Percentiles rank a stretch among this genome's conserved stretches.
Evolutionary conservation across 352 stramenopile species (phyloP).

Genomic region (Phytopythium cucurbitacearum): DNA sequence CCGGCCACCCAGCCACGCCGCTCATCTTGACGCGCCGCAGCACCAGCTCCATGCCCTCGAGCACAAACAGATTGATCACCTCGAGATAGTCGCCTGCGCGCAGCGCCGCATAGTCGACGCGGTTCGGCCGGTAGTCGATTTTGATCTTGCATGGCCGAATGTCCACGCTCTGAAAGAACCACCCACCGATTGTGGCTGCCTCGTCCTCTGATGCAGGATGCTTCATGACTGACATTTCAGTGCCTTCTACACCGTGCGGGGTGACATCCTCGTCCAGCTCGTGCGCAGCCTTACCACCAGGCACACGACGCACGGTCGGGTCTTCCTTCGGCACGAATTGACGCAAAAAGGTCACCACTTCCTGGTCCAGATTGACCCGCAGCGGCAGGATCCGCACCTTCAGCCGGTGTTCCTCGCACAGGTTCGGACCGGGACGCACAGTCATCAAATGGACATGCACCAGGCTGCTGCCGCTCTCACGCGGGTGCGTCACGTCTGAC

Average conservation of each 20-base stretch:
- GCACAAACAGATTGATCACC: conserved; percentile 87
- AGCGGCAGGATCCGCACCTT: conserved; percentile 73
- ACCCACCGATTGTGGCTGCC: conserved; percentile 43
- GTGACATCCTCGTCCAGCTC: conserved; percentile 25
- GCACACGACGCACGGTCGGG: conserved; percentile 12
- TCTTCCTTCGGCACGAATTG: conserved; percentile 71
- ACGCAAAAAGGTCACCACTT: conserved; percentile 83
- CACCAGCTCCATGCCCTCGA: conserved; percentile 87
- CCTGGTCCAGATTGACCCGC: conserved; percentile 84
- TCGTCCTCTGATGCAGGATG: conserved; percentile 21
- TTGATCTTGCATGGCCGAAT: conserved; percentile 89
- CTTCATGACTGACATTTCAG: conserved; percentile 40
- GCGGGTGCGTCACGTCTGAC: conserved; percentile 71
- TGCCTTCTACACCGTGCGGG: conserved; percentile 22
- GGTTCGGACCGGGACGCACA: conserved; percentile 62
- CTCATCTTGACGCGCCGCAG: conserved; percentile 83
- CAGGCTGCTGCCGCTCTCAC: conserved; percentile 84
- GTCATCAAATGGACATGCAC: conserved; percentile 77
- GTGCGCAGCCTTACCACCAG: conserved; percentile 8
- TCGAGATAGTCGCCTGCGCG: conserved; percentile 83
- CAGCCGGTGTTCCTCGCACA: conserved; percentile 82
- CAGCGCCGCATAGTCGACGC: conserved; percentile 81
- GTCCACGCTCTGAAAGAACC: conserved; percentile 88
- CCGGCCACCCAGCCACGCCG: conserved; percentile 72
- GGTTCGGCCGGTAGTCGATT: conserved; percentile 86